phyloP scores from a whole-genome alignment of 2,329 filamentous ascomycete species.

The Trichoderma sp. region DNA sequence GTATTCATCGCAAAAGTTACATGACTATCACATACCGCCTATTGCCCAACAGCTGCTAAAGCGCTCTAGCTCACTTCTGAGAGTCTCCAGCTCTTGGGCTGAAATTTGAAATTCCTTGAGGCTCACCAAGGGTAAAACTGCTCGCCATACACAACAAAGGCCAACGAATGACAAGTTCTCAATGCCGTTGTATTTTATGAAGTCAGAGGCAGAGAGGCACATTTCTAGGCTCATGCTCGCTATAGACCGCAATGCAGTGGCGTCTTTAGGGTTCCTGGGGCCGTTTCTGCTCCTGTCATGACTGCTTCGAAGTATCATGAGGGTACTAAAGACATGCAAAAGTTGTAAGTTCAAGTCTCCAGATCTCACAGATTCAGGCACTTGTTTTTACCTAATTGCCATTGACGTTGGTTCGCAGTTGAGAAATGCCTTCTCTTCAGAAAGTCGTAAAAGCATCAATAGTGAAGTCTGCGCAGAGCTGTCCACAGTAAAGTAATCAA shows the following conservation, averaged over 20 bases:
- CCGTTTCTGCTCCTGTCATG: neutral
- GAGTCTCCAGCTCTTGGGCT: neutral
- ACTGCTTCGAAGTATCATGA: neutral
- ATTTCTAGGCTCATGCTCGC: neutral
- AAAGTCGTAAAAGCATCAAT: neutral
- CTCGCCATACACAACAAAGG: neutral
- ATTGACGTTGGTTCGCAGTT: neutral
- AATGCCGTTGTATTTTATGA: neutral
- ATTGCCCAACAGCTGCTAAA: neutral
- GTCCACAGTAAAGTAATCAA: neutral
- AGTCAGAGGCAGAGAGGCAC: slow-evolving; percentile 3
- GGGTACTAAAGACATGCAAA: neutral
- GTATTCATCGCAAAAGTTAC: neutral
- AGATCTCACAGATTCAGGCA: neutral
- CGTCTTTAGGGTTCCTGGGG: neutral
- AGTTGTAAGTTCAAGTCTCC: neutral
- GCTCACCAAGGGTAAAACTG: neutral
- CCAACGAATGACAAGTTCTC: neutral
- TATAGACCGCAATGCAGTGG: neutral
- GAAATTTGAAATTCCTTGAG: neutral
- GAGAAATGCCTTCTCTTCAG: neutral
- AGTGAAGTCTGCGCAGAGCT: neutral
- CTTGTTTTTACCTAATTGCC: neutral
- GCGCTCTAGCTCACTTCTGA: neutral
- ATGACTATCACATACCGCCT: neutral